Conservation (phyloP, 2,329 filamentous ascomycete species). For the Penicillium frequentans region DNA sequence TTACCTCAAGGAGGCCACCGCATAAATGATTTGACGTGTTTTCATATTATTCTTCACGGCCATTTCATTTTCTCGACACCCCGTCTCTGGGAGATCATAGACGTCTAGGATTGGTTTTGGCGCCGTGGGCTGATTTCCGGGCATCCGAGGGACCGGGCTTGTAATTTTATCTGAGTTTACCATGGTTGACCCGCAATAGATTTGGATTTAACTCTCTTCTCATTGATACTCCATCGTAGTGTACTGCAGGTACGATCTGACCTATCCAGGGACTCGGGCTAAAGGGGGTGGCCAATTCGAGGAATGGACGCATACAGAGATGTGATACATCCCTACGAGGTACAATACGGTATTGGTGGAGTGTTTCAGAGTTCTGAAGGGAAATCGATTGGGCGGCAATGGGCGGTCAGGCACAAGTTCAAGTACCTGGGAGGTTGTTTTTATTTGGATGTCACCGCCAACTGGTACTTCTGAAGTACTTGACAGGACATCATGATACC, state of each 20-base stretch:
- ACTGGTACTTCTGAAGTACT: neutral
- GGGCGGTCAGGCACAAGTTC: slow-evolving; percentile 21
- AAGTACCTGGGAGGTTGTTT: slow-evolving; percentile 4
- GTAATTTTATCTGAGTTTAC: slow-evolving; percentile 39
- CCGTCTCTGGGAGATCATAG: slow-evolving; percentile 19
- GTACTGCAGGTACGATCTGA: neutral
- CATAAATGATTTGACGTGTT: slow-evolving; percentile 32
- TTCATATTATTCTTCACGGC: slow-evolving; percentile 13
- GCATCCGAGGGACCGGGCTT: slow-evolving; percentile 31
- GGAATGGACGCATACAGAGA: neutral
- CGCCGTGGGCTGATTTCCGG: slow-evolving; percentile 27
- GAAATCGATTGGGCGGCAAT: slow-evolving; percentile 24
- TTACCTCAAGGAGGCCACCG: slow-evolving; percentile 40
- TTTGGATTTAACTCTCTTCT: slow-evolving; percentile 24
- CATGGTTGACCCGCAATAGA: slow-evolving; percentile 37
- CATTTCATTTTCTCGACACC: slow-evolving; percentile 20
- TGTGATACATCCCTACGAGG: neutral
- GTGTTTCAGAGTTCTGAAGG: slow-evolving; percentile 8
- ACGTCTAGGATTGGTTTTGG: slow-evolving; percentile 21
- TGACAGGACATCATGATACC: slow-evolving; percentile 9
- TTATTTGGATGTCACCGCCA: neutral
- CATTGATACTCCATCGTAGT: neutral
- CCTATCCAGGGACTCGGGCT: neutral
- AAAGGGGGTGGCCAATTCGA: slow-evolving; percentile 3
- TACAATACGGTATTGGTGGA: slow-evolving; percentile 4